These are phyloP conservation scores for Abrus precatorius DNA, from an alignment of 306 rosid genomes.

Conservation along the genomic window DNA sequence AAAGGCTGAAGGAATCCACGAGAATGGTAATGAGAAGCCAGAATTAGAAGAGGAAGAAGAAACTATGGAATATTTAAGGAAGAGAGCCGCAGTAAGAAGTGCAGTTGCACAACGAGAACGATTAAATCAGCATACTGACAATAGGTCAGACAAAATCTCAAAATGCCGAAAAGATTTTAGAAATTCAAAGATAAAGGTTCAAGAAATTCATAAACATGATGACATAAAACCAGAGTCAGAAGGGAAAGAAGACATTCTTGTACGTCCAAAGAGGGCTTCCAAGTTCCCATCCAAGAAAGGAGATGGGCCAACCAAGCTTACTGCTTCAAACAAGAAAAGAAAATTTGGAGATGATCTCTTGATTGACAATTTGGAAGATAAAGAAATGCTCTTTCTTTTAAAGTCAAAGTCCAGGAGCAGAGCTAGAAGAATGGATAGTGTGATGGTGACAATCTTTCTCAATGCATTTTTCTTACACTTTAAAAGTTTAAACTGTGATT, in stretches of 20 bases:
- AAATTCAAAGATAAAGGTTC: conserved; percentile 40
- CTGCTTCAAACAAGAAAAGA: conserved; percentile 46
- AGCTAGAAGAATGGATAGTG: conserved; percentile 41
- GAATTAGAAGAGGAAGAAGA: conserved; percentile 40
- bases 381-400: conserved; percentile 39
- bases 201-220: conserved; percentile 25
- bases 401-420: conserved; percentile 58
- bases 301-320: conserved; percentile 44
- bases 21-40: conserved; percentile 16
- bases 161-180: conserved; percentile 34
- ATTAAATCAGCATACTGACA: conserved; percentile 23
- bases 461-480: conserved; percentile 14
- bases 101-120: conserved; percentile 29
- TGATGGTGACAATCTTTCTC: conserved; percentile 43
- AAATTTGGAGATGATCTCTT: conserved; percentile 43
- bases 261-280: conserved; percentile 11
- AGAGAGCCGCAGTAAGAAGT: conserved; percentile 32
- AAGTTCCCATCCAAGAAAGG: conserved; percentile 43
- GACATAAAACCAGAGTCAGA: conserved; percentile 23
- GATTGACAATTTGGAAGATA: conserved; percentile 45
- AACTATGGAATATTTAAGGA: conserved; percentile 1
- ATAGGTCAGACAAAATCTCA: conserved; percentile 1
- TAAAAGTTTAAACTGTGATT: conserved; percentile 12
- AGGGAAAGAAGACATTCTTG: conserved; percentile 34
- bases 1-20: conserved; percentile 35